These are phyloP conservation scores for Diaporthe nobilis DNA, from an alignment of 2,329 filamentous ascomycete genomes.

Conservation along the genomic window DNA sequence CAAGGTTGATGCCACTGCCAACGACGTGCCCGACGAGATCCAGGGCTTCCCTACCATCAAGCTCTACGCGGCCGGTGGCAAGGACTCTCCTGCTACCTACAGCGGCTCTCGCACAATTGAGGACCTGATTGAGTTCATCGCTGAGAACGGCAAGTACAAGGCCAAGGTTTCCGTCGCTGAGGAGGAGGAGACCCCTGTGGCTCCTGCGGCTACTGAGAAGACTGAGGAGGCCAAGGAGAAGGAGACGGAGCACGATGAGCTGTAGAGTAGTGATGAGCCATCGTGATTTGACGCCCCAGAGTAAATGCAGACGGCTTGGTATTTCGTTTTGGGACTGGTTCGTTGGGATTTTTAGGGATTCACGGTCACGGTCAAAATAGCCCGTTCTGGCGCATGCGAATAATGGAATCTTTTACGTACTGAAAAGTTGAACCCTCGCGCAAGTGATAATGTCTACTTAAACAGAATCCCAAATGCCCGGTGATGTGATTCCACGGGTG, in stretches of 20 bases:
- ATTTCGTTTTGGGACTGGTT: slow-evolving; percentile 34
- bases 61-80: slow-evolving; percentile 92
- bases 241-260: slow-evolving; percentile 77
- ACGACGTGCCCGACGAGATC: slow-evolving; percentile 97
- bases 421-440: background rate
- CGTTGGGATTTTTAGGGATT: slow-evolving; percentile 37
- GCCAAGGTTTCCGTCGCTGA: slow-evolving; percentile 74
- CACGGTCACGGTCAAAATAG: slow-evolving; percentile 41
- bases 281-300: slow-evolving; percentile 18
- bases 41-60: slow-evolving; percentile 99
- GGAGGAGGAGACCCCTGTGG: slow-evolving; percentile 66
- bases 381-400: slow-evolving; percentile 35
- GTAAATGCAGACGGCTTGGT: slow-evolving; percentile 30
- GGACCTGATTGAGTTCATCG: slow-evolving; percentile 92
- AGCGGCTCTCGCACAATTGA: slow-evolving; percentile 88
- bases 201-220: slow-evolving; percentile 66
- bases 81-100: slow-evolving; percentile 89
- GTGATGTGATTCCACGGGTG: background rate
- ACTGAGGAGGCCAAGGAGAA: slow-evolving; percentile 63
- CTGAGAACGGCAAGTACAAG: slow-evolving; percentile 94
- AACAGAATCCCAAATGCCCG: background rate
- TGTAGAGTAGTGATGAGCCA: slow-evolving; percentile 67
- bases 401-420: slow-evolving; percentile 36
- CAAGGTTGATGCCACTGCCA: slow-evolving; percentile 96
- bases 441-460: background rate